Evolutionary conservation across 108 stramenopile species (phyloP), one percentile per base, ranked within the genome.

Genomic region (Cafeteria roenbergensis): DNA sequence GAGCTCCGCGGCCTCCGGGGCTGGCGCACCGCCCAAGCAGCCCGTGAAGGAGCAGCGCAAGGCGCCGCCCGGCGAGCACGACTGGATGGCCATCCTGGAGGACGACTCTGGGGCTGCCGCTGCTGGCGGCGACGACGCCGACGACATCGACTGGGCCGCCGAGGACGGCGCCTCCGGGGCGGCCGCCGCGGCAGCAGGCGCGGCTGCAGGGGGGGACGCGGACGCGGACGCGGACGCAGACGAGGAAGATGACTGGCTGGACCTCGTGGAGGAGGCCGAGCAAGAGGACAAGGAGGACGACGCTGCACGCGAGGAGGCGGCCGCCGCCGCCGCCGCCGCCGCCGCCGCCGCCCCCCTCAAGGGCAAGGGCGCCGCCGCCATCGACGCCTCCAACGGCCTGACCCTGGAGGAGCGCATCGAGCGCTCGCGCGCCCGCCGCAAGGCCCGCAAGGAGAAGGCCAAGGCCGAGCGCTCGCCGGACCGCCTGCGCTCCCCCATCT

Each of bases 401-500:
- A 21, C 51, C 38, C 24, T 42, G 12, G 72, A 73, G 59, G 65
- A 60, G 1, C 29, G 48, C 17, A 67, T 73, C 17, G 68, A 69
- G 64, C 25, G 25, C 28, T 33, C 58, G 36, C 34, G 61, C 50
- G 72, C 79, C 37, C 74, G 77, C 31, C 62, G 69, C 38, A 34
- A 87, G 56, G 67, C 71, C 57, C 75, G 71, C 24, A 81, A 87
- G 62, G 83, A 76, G 67, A 82, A 83, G 72, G 93, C 91, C 66
- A 79, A 82, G 73, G 81, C 72, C 6, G 91, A 92, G 48, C 88
- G 94, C n/a, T 71, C 82, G 14, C 67, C 81, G 27, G 89, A 93
- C 69, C 78, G 90, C 74, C 80, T 99, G 27, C 90, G 97, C 51
- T 90, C 88, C 62, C 94, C 97, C 29, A 87, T 99, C 69, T 88